Evolutionary conservation across 2,329 filamentous ascomycete species (phyloP), one percentile per base, ranked within the genome.

Genomic region (Nothopassalora personata): DNA sequence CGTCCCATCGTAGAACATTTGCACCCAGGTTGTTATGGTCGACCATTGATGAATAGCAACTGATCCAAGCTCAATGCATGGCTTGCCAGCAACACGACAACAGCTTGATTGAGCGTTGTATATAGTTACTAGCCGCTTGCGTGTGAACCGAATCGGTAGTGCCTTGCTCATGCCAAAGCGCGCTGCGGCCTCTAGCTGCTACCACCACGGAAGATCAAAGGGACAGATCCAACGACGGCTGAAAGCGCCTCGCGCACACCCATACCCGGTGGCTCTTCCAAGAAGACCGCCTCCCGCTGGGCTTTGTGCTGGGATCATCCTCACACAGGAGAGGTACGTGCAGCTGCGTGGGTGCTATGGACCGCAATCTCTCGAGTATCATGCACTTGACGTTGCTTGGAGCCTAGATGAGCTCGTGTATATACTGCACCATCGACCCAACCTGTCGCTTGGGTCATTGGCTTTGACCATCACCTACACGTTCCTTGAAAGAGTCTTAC

Each of bases 321-420:
- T 60, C 60, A 54, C 54, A 57, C 51, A 45, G 46, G 33, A 39
- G 54, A 57, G 59, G 60, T 55, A 56, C 63, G 63, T 65, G 61
- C 63, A 59, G 53, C 53, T 31, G 55, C 60, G 56, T 62, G 60
- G 60, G 60, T 64, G 58, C 50, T 61, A 64, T 65, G 63, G 56
- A 65, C 59, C 60, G 63, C 58, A 65, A 65, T 65, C 58, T 65
- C 61, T 61, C 53, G 56, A 47, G 50, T 58, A 58, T 48, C 52
- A 43, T 43, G 39, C 5, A 51, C 56, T 50, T 43, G 46, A 49
- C 43, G 48, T 56, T 57, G 50, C 53, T 59, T 61, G 60, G 56
- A 62, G 59, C 57, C 63, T 64, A 59, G 60, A 52, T 46, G 15
- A 34, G 23, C 28, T 56, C 52, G 55, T 57, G 57, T 65, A 60